Base-by-base conservation (phyloP, 345 rosid genomes). In the Arabidopsis arenosa region DNA sequence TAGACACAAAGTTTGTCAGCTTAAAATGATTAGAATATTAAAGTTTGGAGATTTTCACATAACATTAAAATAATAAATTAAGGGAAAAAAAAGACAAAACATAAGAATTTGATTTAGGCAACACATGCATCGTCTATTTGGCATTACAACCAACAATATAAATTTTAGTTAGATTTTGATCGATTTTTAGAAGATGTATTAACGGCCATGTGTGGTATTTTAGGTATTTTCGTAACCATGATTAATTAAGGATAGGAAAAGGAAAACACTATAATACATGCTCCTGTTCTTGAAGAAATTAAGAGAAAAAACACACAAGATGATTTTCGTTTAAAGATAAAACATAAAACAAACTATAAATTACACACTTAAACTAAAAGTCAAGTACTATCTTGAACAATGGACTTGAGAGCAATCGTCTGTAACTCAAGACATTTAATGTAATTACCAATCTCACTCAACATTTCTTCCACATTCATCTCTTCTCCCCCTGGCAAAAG, bases 351-450 rank as follows among this genome's bases (percentile, higher is more conserved):
- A 66, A 40, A 68, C 53, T 78, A 58, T 6, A 63, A 23, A 48
- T 65, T 57, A 66, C 51, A 78, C 35, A 45, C 63, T 33, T 63
- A 76, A 76, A 70, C 71, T 77, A 64, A 64, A 48, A 71, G 14
- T 79, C 63, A 78, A 61, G 67, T 32, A 67, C 58, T 73, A 13
- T 79, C 60, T 39, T 79, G 49, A 68, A 79, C 80, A 64, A 81
- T 72, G 18, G 77, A 79, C 37, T 71, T 79, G 45, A 84, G 86
- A 69, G 79, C 72, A 73, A 66, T 51, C 10, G 81, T 83, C 68
- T 84, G 86, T 18, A 79, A 79, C 71, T 84, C 85, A 57, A 84
- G 86, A 81, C 83, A 84, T 12, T 49, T 54, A 73, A 81, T 82
- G 69, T 84, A 84, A 26, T 75, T 73, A 23, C 81, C 81, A 68